These are phyloP conservation scores for Lizonia empirigonia DNA, from an alignment of 2,329 filamentous ascomycete species.

Conservation along the genomic window DNA sequence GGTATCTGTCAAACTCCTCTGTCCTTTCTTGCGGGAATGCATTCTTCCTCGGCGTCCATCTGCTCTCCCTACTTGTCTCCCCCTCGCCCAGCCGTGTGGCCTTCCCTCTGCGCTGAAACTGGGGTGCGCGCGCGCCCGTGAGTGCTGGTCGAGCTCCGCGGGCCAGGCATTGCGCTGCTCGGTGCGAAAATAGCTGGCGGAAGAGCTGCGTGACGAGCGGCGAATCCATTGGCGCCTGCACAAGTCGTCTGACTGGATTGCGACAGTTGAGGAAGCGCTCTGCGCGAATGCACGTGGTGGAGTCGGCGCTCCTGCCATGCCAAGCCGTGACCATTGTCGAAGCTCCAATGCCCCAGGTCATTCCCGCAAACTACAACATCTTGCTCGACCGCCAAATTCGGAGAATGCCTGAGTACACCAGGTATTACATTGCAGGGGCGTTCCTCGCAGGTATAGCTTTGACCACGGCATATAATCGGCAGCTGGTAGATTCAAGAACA, in stretches of 20 bases:
- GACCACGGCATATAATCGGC: conserved; percentile 53
- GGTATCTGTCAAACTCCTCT: conserved; percentile 81
- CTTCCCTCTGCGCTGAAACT: conserved; percentile 39
- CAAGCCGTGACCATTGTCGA: conserved; percentile 33
- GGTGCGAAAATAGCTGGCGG: conserved; percentile 80
- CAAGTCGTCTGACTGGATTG: conserved; percentile 13
- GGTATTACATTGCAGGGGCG: conserved; percentile 69
- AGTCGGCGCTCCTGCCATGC: conserved; percentile 26
- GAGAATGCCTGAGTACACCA: conserved; percentile 43
- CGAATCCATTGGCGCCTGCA: conserved; percentile 73
- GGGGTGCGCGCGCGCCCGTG: conserved; percentile 47
- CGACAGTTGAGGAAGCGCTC: conserved; percentile 22
- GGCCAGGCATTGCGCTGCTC: conserved; percentile 60
- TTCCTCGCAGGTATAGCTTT: conserved; percentile 79
- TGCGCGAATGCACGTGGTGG: conserved; percentile 33
- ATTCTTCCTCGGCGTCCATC: conserved; percentile 85
- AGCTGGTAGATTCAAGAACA: conserved; percentile 20
- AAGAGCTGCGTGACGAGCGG: conserved; percentile 79
- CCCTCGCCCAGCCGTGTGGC: conserved; percentile 36
- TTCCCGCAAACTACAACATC: conserved; percentile 21
- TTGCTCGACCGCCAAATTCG: conserved; percentile 1
- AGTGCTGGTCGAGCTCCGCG: conserved; percentile 49
- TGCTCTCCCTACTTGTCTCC: conserved; percentile 63
- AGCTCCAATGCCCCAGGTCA: conserved; percentile 24
- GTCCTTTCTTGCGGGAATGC: conserved; percentile 76